Evolutionary conservation across 768 basidiomycete species (phyloP).

Genomic region (Mycena haematopus): DNA sequence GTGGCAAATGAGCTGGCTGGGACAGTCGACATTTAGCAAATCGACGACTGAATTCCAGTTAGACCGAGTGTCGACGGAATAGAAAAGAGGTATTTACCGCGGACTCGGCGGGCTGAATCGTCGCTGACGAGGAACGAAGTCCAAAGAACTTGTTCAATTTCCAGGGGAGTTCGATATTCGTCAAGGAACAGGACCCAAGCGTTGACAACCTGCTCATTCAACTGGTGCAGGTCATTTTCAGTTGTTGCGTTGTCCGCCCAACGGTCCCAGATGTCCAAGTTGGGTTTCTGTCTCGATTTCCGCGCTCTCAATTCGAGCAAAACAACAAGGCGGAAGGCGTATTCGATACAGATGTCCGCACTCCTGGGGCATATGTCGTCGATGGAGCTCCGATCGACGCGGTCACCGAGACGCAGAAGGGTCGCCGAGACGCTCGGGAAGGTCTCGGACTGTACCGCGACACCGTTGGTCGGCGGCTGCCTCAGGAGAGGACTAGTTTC

Average conservation of each 20-base stretch:
- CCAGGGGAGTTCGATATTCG: slow-evolving; percentile 44
- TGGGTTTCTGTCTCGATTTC: slow-evolving; percentile 28
- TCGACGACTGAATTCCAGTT: slow-evolving; percentile 46
- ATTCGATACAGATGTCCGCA: slow-evolving; percentile 25
- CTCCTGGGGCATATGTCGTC: slow-evolving; percentile 33
- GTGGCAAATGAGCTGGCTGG: slow-evolving; percentile 47
- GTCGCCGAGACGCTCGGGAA: slow-evolving; percentile 30
- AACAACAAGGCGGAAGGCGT: slow-evolving; percentile 41
- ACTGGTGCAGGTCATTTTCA: slow-evolving; percentile 34
- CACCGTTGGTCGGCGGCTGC: neutral
- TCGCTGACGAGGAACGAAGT: slow-evolving; percentile 45
- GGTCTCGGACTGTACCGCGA: neutral
- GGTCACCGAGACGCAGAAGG: slow-evolving; percentile 30
- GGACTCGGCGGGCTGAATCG: slow-evolving; percentile 26
- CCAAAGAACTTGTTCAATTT: slow-evolving; percentile 60
- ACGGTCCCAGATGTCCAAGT: slow-evolving; percentile 48
- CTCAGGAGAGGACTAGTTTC: slow-evolving; percentile 35
- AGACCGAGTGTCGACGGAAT: slow-evolving; percentile 2
- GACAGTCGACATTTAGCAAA: slow-evolving; percentile 43
- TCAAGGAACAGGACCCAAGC: slow-evolving; percentile 53
- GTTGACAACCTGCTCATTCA: slow-evolving; percentile 42
- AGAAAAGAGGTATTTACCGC: slow-evolving; percentile 38
- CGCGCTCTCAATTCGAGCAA: slow-evolving; percentile 43
- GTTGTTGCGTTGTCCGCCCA: slow-evolving; percentile 44
- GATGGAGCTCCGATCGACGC: slow-evolving; percentile 31